These are phyloP conservation scores for Penicillium silybi DNA, from an alignment of 495 filamentous ascomycete species.

Conservation along the genomic window DNA sequence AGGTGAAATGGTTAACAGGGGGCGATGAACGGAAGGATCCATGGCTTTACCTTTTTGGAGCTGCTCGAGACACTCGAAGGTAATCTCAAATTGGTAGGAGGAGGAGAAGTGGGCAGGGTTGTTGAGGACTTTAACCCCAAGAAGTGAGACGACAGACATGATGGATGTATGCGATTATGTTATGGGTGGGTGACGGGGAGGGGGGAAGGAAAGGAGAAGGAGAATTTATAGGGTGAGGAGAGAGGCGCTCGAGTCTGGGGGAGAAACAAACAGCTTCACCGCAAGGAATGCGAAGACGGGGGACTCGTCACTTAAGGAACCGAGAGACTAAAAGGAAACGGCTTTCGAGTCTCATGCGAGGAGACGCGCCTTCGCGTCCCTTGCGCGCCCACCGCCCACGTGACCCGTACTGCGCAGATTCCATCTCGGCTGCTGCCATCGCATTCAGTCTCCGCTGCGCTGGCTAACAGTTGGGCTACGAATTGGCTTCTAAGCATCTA, in stretches of 20 bases:
- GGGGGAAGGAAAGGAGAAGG: constrained; percentile 61
- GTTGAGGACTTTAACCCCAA: constrained; percentile 92
- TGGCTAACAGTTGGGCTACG: not conserved
- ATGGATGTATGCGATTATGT: constrained; percentile 17
- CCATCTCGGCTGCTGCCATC: not conserved
- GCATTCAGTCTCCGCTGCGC: not conserved
- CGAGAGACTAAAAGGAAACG: constrained; percentile 7
- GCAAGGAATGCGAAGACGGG: constrained; percentile 20
- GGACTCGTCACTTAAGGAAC: constrained; percentile 2
- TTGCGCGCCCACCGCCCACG: constrained; percentile 29
- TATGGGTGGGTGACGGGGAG: constrained; percentile 10
- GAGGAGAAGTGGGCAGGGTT: constrained; percentile 89
- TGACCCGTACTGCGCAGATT: constrained; percentile 1
- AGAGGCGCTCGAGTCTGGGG: constrained; percentile 4
- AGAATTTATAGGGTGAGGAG: constrained; percentile 75
- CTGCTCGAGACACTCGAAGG: constrained; percentile 92
- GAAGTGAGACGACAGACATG: constrained; percentile 95
- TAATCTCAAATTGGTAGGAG: constrained; percentile 95
- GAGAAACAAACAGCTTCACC: constrained; percentile 25
- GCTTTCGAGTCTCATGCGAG: constrained; percentile 14
- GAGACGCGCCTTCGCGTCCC: constrained; percentile 30
- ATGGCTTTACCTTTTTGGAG: constrained; percentile 75
- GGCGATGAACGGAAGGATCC: not conserved
- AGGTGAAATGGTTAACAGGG: constrained; percentile 5
- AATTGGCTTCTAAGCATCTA: not conserved